Evolutionary conservation across 2,329 filamentous ascomycete species (phyloP).

Genomic region (Lasiodiplodia theobromae): DNA sequence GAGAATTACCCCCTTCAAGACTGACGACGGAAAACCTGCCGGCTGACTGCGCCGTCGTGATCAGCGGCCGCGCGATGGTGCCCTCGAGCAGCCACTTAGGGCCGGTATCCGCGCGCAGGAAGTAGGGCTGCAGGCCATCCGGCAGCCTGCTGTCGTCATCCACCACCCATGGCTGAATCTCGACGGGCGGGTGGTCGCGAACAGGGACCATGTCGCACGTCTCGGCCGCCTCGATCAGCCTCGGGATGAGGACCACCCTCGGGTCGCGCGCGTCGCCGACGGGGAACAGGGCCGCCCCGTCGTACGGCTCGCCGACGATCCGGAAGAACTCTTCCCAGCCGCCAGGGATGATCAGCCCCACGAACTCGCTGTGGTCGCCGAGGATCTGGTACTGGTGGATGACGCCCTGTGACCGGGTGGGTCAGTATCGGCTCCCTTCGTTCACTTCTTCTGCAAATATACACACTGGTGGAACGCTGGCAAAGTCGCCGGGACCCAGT

Average conservation of each 20-base stretch:
- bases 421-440: neutral
- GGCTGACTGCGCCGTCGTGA: conserved; percentile 55
- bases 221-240: conserved; percentile 62
- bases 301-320: conserved; percentile 61
- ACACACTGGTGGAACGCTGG: conserved; percentile 62
- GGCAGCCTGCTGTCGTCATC: conserved; percentile 51
- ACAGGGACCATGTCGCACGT: conserved; percentile 60
- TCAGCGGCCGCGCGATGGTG: conserved; percentile 57
- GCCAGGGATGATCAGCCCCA: conserved; percentile 63
- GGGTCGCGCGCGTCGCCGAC: conserved; percentile 61
- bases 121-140: conserved; percentile 54
- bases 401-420: conserved; percentile 46
- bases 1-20: conserved; percentile 50
- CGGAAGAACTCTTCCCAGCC: conserved; percentile 69
- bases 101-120: conserved; percentile 59
- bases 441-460: neutral
- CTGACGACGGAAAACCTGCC: conserved; percentile 62
- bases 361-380: conserved; percentile 61
- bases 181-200: neutral
- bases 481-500: conserved; percentile 63
- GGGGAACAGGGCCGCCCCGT: conserved; percentile 58
- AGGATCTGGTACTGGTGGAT: conserved; percentile 64
- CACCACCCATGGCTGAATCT: conserved; percentile 25
- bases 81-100: conserved; percentile 57
- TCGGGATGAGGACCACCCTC: conserved; percentile 59